Base-by-base conservation (phyloP, 148 eudicot species). In the Rhododendron henanense region DNA sequence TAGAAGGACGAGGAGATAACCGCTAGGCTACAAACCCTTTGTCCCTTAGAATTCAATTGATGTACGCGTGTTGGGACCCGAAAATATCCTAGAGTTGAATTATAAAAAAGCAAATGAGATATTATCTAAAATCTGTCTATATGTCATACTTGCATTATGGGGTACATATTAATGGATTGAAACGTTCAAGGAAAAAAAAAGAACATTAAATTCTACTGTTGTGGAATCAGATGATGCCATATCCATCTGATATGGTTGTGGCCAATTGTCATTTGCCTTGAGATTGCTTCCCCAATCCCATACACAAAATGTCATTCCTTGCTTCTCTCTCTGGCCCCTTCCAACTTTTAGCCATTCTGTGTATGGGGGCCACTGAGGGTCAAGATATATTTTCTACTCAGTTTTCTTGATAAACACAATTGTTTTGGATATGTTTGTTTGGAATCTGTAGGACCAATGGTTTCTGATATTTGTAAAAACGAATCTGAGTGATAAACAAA, bases 271-370 rank as follows among this genome's bases (percentile, higher is more conserved):
- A 51, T 84, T 45, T 79, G 78, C 57, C n/a, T 67, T 80, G 79
- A 44, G 78, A 85, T 79, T 79, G 83, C 83, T 65, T 85, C 87
- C 71, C 71, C 84, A 14, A 2, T 41, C 82, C 28, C 11, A 16
- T 78, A 13, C 65, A 44, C 41, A 67, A 71, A 50, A 37, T 8
- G 50, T 51, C 37, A 15, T 81, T 39, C 35, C 15, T 16, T 61
- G 23, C 59, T 41, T 6, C 45, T 50, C 28, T 28, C 63, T 31
- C 28, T 33, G 10, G 18, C 28, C 48, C 63, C 41, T 9, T 19
- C 6, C 6, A 9, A 57, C 61, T 57, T 65, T 65, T n/a, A 10
- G 73, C 73, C 25, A 65, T 65, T 61, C n/a, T 8, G 73, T 11
- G n/a, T 15, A 13, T 25, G 73, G 73, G 73, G 45, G 41, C 67